Evolutionary conservation across 768 basidiomycete genomes (phyloP).

Genomic region (Kwoniella sp.): DNA sequence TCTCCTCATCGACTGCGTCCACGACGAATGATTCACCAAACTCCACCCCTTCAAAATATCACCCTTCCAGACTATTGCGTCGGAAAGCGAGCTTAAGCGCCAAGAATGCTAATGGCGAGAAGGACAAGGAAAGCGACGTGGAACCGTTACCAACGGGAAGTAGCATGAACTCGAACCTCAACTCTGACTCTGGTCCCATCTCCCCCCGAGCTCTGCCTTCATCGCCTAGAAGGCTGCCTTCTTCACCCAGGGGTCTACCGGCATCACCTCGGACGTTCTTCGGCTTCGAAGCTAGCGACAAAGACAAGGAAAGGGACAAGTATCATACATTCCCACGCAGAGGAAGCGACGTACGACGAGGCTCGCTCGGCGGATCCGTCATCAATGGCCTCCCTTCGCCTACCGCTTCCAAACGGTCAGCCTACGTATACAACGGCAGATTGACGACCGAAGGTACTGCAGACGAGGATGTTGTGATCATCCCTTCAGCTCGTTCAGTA

Average conservation of each 20-base stretch:
- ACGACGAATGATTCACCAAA: constrained; percentile 8
- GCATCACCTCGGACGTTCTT: constrained; percentile 10
- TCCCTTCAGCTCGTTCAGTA: neutral
- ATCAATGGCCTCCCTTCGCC: constrained; percentile 3
- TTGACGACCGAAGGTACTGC: constrained; percentile 2
- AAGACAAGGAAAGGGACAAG: constrained; percentile 3
- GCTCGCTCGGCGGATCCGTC: neutral
- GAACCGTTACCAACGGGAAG: constrained; percentile 7
- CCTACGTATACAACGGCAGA: constrained; percentile 20
- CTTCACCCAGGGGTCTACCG: constrained; percentile 14
- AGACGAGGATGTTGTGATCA: constrained; percentile 11
- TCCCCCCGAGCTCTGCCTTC: constrained; percentile 1
- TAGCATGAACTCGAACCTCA: neutral
- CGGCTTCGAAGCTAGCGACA: neutral
- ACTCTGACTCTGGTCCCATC: neutral
- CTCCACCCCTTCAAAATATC: constrained; percentile 24
- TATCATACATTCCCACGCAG: neutral
- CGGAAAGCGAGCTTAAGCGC: constrained; percentile 24
- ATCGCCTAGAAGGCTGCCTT: constrained; percentile 8
- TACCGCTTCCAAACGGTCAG: constrained; percentile 15
- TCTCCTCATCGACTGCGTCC: constrained; percentile 4
- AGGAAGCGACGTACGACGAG: constrained; percentile 10
- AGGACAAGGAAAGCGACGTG: neutral
- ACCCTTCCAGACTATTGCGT: constrained; percentile 30
- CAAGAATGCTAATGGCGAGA: constrained; percentile 8